phyloP scores from a whole-genome alignment of 352 stramenopile species.

The Phytophthora citrophthora region DNA sequence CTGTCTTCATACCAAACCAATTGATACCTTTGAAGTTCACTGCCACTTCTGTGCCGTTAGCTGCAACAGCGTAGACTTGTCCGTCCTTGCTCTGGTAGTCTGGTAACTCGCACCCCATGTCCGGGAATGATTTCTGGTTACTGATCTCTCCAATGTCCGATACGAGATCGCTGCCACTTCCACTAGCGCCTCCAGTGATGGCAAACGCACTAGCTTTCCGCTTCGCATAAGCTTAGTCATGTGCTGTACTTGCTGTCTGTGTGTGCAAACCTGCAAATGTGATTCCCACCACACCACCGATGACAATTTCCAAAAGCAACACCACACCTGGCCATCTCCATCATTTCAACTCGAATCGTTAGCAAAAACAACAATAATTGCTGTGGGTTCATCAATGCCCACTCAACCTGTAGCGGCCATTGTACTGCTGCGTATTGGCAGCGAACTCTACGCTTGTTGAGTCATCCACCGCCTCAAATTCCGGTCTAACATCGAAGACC shows the following conservation, averaged over 20 bases:
- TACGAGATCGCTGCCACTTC: slow-evolving; percentile 40
- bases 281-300: slow-evolving; percentile 34
- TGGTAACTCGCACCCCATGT: slow-evolving; percentile 56
- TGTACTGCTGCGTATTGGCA: slow-evolving; percentile 37
- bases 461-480: slow-evolving; percentile 33
- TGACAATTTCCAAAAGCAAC: slow-evolving; percentile 40
- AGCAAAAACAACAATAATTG: background rate
- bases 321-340: slow-evolving; percentile 55
- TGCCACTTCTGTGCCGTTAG: slow-evolving; percentile 52
- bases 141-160: slow-evolving; percentile 41
- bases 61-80: slow-evolving; percentile 53
- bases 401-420: slow-evolving; percentile 37
- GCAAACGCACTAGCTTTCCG: slow-evolving; percentile 19
- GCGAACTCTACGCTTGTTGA: slow-evolving; percentile 8
- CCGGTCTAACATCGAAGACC: slow-evolving; percentile 35
- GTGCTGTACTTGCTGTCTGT: slow-evolving; percentile 22
- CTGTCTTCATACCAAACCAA: slow-evolving; percentile 74
- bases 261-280: slow-evolving; percentile 32
- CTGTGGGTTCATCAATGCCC: too few relatives aligned
- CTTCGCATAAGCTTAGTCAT: slow-evolving; percentile 32
- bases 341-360: background rate
- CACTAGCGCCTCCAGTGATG: slow-evolving; percentile 24
- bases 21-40: slow-evolving; percentile 75
- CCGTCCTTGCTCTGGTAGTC: slow-evolving; percentile 73
- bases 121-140: slow-evolving; percentile 75